These are phyloP conservation scores for Paecilomyces sp. DNA, from an alignment of 2,329 filamentous ascomycete species.

Conservation along the genomic window DNA sequence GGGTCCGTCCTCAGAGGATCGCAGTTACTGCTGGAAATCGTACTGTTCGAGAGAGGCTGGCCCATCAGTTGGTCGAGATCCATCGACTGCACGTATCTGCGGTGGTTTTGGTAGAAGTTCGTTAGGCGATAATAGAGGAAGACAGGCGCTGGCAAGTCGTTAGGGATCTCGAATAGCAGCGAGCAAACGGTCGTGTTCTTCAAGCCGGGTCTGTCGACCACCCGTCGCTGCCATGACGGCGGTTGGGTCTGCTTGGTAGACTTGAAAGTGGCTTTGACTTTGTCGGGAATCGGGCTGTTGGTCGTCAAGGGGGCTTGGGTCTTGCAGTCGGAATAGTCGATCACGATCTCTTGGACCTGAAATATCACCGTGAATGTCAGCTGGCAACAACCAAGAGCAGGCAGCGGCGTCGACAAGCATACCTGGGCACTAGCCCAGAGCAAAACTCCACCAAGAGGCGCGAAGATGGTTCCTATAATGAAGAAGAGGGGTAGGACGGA, in stretches of 20 bases:
- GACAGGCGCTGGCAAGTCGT: conserved; percentile 72
- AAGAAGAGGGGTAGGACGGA: conserved; percentile 91
- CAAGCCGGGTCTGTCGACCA: conserved; percentile 11
- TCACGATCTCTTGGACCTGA: conserved; percentile 79
- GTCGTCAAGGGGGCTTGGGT: conserved; percentile 47
- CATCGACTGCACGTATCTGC: conserved; percentile 88
- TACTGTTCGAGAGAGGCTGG: conserved; percentile 49
- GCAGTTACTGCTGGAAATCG: conserved; percentile 65
- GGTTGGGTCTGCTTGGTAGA: conserved; percentile 34
- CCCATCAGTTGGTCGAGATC: conserved; percentile 78
- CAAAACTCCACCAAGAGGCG: conserved; percentile 80
- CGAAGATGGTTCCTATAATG: conserved; percentile 82
- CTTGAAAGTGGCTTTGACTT: conserved; percentile 67
- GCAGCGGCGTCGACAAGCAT: conserved; percentile 7
- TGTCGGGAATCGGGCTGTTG: conserved; percentile 37
- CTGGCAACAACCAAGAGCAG: not conserved
- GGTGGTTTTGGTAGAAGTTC: conserved; percentile 98
- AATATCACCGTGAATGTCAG: conserved; percentile 7
- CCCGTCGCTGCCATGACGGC: conserved; percentile 23
- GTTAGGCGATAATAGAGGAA: conserved; percentile 92
- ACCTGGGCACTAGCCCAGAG: conserved; percentile 80
- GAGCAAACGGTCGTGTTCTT: conserved; percentile 54
- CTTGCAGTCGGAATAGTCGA: conserved; percentile 82
- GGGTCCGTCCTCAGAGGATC: conserved; percentile 59
- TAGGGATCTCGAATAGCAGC: conserved; percentile 71